phyloP scores from a whole-genome alignment of 2,329 filamentous ascomycete genomes.

The Tolypocladium amazonense region DNA sequence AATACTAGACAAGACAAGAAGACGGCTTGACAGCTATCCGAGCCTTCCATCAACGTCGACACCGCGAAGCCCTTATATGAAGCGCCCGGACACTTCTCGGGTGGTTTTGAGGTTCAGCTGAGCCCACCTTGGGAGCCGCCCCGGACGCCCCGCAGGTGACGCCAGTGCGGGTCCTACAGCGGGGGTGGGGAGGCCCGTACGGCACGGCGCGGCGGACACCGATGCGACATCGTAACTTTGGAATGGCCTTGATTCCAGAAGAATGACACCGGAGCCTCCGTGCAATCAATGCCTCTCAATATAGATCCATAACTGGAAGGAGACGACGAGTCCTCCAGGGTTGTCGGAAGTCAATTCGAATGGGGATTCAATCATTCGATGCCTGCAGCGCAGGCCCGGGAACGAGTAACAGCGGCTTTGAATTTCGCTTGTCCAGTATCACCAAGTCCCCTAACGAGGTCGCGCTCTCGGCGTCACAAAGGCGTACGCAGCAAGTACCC shows the following conservation, averaged over 20 bases:
- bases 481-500: background rate
- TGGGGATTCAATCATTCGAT: background rate
- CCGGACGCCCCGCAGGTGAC: background rate
- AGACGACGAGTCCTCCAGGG: background rate
- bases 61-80: background rate
- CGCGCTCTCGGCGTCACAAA: background rate
- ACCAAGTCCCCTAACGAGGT: background rate
- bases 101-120: background rate
- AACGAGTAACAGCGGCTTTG: background rate
- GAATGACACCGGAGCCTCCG: background rate
- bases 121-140: background rate
- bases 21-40: no score
- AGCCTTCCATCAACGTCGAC: background rate
- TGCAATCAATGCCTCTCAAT: background rate
- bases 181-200: background rate
- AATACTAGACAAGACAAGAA: background rate
- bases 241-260: background rate
- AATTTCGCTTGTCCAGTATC: background rate
- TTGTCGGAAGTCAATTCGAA: background rate
- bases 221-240: background rate
- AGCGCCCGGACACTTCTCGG: slow-evolving; percentile 23
- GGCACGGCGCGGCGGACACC: background rate
- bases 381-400: background rate
- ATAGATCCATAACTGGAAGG: no score
- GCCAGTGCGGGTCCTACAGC: background rate